phyloP scores from a whole-genome alignment of 2,329 filamentous ascomycete species.

The Aureobasidium melanogenum region DNA sequence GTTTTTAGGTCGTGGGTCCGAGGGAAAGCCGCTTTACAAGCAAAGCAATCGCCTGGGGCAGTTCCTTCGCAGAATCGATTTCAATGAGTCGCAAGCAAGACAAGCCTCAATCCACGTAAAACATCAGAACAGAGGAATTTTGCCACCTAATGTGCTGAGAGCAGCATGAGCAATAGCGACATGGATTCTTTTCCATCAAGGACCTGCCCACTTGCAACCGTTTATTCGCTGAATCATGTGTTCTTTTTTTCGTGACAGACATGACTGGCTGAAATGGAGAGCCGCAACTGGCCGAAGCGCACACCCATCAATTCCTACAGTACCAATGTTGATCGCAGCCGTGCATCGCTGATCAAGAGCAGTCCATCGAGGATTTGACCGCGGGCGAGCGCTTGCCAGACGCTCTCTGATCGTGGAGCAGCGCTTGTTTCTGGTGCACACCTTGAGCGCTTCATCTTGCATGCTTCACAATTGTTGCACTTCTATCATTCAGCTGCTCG shows the following conservation, averaged over 20 bases:
- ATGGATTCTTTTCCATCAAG: neutral
- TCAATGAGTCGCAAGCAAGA: neutral
- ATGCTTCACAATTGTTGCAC: neutral
- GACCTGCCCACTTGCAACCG: neutral
- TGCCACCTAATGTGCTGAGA: neutral
- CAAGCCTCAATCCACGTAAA: neutral
- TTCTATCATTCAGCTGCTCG: neutral
- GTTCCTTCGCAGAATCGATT: neutral
- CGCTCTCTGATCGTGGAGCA: neutral
- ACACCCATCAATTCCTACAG: neutral
- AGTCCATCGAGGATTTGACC: neutral
- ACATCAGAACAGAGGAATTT: neutral
- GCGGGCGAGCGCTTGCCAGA: neutral
- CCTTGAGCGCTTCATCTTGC: neutral
- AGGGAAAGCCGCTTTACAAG: slow-evolving; percentile 2
- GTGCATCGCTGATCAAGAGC: neutral
- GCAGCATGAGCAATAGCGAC: neutral
- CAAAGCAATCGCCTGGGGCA: neutral
- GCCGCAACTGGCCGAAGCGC: neutral
- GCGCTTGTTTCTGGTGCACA: neutral
- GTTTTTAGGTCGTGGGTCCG: neutral
- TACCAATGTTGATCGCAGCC: neutral
- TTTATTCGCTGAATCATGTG: neutral
- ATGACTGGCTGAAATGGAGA: neutral
- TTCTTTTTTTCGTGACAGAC: neutral